Conservation (phyloP, 1,284 basidiomycete genomes). For the Fomitopsis palustris region DNA sequence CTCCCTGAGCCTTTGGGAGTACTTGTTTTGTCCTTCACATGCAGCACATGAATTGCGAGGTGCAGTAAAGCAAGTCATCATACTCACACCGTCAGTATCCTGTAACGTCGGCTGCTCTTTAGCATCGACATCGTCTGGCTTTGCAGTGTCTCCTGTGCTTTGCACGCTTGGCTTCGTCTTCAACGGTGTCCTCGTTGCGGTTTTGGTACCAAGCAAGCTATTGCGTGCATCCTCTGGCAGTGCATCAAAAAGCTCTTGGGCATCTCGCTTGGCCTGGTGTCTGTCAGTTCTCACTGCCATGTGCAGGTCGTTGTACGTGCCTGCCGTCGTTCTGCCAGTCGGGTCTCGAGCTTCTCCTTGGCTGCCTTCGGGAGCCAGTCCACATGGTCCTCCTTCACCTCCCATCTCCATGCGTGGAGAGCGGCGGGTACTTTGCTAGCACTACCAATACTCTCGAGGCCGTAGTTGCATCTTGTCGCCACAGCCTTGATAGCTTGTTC, state of each 20-base stretch:
- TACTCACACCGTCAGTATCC: neutral
- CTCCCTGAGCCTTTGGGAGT: slow-evolving; percentile 29
- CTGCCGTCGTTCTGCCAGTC: slow-evolving; percentile 63
- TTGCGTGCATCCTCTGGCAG: slow-evolving; percentile 55
- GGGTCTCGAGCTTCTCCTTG: slow-evolving; percentile 60
- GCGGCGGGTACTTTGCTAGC: slow-evolving; percentile 52
- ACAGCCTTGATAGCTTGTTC: slow-evolving; percentile 60
- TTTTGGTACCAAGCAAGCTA: slow-evolving; percentile 51
- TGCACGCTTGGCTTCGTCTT: slow-evolving; percentile 9
- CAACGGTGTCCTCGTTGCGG: slow-evolving; percentile 19
- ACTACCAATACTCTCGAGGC: slow-evolving; percentile 47
- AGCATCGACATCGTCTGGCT: slow-evolving; percentile 7
- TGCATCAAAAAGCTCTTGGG: slow-evolving; percentile 49
- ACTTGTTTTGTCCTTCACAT: neutral
- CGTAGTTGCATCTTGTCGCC: slow-evolving; percentile 71
- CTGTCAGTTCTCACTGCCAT: slow-evolving; percentile 6
- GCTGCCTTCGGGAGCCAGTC: slow-evolving; percentile 71
- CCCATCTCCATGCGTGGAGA: slow-evolving; percentile 86
- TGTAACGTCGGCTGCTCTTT: neutral
- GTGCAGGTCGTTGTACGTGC: slow-evolving; percentile 35
- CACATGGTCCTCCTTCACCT: slow-evolving; percentile 56
- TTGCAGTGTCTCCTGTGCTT: neutral
- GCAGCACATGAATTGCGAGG: neutral
- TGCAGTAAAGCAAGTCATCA: neutral
- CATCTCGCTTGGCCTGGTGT: slow-evolving; percentile 57